These are phyloP conservation scores for Wickerhamomyces sydowiorum DNA, from an alignment of 805 yeast species.

Conservation along the genomic window DNA sequence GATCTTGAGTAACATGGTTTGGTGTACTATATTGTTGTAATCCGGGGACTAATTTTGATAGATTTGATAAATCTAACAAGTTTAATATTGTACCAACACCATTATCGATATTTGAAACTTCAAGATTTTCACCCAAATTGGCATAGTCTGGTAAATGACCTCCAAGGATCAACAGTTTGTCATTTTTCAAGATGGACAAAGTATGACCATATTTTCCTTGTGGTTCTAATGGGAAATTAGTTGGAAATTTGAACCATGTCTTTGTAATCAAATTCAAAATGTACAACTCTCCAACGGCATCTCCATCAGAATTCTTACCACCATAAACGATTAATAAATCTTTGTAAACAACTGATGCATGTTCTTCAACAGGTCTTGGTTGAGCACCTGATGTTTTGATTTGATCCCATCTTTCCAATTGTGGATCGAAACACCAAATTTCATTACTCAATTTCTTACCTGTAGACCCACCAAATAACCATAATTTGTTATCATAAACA, in stretches of 20 bases:
- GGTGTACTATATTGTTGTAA: constrained; percentile 30
- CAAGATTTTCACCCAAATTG: constrained; percentile 40
- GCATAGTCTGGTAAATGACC: constrained; percentile 80
- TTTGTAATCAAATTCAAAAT: constrained; percentile 71
- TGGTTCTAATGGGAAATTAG: constrained; percentile 45
- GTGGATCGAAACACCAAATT: constrained; percentile 76
- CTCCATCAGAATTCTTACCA: constrained; percentile 76
- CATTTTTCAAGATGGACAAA: constrained; percentile 59
- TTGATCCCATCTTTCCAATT: constrained; percentile 61
- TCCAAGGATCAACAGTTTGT: constrained; percentile 81
- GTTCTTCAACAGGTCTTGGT: constrained; percentile 90
- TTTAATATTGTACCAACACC: constrained; percentile 58
- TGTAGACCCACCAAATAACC: constrained; percentile 91
- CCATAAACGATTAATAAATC: constrained; percentile 83
- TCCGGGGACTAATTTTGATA: constrained; percentile 32
- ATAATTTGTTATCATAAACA: constrained; percentile 70
- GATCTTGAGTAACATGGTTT: constrained; percentile 17
- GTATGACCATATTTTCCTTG: constrained; percentile 92
- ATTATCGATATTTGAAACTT: constrained; percentile 46
- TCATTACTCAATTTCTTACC: constrained; percentile 65
- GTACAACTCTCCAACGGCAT: constrained; percentile 56
- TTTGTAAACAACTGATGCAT: constrained; percentile 73
- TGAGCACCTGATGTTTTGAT: constrained; percentile 57
- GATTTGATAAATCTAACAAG: constrained; percentile 47
- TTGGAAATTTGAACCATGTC: constrained; percentile 65